Percentiles rank a stretch among this genome's conserved stretches.
phyloP scores from a whole-genome alignment of 2,329 filamentous ascomycete genomes.

The Coleophoma eucalyptorum region DNA sequence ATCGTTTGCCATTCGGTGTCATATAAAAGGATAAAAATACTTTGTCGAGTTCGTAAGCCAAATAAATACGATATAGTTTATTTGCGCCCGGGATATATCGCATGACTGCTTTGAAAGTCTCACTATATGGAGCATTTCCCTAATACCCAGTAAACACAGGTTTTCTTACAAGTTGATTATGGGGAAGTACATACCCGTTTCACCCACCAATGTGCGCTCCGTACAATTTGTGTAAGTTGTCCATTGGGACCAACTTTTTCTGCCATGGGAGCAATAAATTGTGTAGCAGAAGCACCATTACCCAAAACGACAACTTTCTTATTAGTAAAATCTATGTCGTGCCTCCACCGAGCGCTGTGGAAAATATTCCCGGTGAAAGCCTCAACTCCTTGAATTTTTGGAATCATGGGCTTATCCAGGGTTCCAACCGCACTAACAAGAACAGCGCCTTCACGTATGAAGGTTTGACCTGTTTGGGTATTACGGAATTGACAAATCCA shows the following conservation, averaged over 20 bases:
- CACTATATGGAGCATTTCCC: neutral
- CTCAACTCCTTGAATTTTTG: constrained; percentile 1
- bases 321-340: neutral
- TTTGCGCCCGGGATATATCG: constrained; percentile 41
- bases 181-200: no score
- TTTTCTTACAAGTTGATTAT: no score
- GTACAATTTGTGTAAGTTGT: neutral
- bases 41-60: constrained; percentile 34
- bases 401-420: neutral
- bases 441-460: neutral
- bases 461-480: neutral
- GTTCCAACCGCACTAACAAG: constrained; percentile 1
- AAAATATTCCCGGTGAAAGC: constrained; percentile 3
- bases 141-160: no score
- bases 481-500: neutral
- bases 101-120: constrained; percentile 28
- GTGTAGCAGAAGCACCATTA: constrained; percentile 9
- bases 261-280: constrained; percentile 1
- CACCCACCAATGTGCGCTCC: neutral
- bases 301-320: constrained; percentile 4
- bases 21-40: constrained; percentile 39
- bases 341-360: constrained; percentile 4
- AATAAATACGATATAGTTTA: constrained; percentile 35
- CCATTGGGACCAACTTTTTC: constrained; percentile 6
- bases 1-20: constrained; percentile 25